A percentile compares a stretch with the other conserved stretches of the same genome.
Conservation (phyloP, 805 yeast species). For the Candida maesae region DNA sequence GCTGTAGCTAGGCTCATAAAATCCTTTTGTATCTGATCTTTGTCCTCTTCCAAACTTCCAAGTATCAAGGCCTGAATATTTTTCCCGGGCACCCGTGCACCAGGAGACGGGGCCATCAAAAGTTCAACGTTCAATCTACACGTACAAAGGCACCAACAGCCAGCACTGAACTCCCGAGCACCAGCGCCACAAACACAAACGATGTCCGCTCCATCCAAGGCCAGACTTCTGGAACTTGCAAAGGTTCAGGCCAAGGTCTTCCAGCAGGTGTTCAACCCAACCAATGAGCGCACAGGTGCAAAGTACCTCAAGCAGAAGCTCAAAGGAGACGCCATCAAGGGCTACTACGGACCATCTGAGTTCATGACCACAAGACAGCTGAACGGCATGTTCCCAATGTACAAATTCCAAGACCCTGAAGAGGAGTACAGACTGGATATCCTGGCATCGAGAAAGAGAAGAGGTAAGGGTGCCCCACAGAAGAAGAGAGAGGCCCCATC, state of each 20-base stretch:
- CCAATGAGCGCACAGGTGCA: constrained; percentile 74
- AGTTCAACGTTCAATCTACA: not conserved
- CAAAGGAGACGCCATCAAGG: constrained; percentile 65
- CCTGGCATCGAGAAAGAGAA: constrained; percentile 53
- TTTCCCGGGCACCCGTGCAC: not conserved
- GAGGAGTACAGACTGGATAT: constrained; percentile 61
- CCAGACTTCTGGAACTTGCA: constrained; percentile 52
- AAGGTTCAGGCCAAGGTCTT: constrained; percentile 63
- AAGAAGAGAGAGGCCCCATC: constrained; percentile 50
- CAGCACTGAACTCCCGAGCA: not conserved
- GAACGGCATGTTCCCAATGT: constrained; percentile 46
- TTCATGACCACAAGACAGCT: constrained; percentile 61
- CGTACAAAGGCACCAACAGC: not conserved
- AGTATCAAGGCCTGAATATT: not conserved
- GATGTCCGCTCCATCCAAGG: constrained; percentile 35
- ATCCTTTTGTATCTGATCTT: too few species aligned
- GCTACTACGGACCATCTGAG: constrained; percentile 73
- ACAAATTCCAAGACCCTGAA: constrained; percentile 57
- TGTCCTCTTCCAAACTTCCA: too few species aligned
- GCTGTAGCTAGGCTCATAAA: too few species aligned
- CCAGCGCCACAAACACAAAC: not conserved
- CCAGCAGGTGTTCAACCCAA: constrained; percentile 52
- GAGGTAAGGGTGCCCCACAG: constrained; percentile 88
- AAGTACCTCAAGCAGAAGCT: constrained; percentile 64
- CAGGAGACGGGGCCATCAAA: not conserved